Evolutionary conservation across 345 rosid species (phyloP), one percentile per base, ranked within the genome.

Genomic region (Dipteronia dyeriana): DNA sequence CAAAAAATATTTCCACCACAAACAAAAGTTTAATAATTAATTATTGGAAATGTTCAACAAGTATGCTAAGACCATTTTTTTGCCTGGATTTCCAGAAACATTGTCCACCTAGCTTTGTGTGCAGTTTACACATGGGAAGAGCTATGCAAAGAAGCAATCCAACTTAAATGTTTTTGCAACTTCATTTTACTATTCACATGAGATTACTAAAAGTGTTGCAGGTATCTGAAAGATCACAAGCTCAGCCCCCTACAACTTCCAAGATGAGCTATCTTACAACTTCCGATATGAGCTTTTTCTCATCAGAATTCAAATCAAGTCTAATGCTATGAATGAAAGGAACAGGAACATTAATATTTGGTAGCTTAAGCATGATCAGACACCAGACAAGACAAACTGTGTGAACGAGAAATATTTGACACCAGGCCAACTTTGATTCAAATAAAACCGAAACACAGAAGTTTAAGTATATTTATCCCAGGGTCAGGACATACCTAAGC

Each of bases 341-440:
- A 23, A 23, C 72, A 47, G 34, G 49, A 23, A 13, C 49, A 17
- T 69, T 23, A 20, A 20, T 57, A 68, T 68, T 14, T 68, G 57
- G 38, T 47, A 45, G 56, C 59, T 68, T 47, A 68, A 68, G 34
- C 25, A n/a, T 57, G 25, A 57, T 57, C 62, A 57, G 20, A 57
- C 8, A 57, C n/a, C 62, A 57, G 62, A 25, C 62, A n/a, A 57
- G 62, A 7, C 62, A 57, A 57, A 23, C 25, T 5, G 25, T 57
- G 22, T n/a, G 62, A 57, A 17, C 25, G 23, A 57, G 12, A 41
- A 41, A 41, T 41, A 41, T 41, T 41, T 41, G 45, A 19, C 62
- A 57, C 62, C 62, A 19, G 11, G 23, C 10, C 62, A 57, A 57
- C n/a, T 57, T 17, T 57, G 25, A n/a, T 57, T 57, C 62, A 17